A percentile compares a stretch with the other conserved stretches of the same genome.
Evolutionary conservation across 345 rosid genomes (phyloP).

Genomic region (Pugionium cornutum): DNA sequence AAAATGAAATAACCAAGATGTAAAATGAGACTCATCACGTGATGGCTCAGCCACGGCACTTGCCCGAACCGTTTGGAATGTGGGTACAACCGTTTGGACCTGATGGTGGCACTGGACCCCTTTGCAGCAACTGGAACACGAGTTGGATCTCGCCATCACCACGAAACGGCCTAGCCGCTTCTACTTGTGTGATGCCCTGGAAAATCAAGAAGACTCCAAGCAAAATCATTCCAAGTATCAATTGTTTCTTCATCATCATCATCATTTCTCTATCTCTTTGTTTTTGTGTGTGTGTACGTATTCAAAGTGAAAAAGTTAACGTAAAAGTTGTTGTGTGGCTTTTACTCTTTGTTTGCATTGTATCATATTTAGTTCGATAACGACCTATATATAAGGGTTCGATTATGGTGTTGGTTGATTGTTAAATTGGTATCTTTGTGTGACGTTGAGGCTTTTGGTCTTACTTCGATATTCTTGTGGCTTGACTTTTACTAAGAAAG

Average conservation of each 20-base stretch:
- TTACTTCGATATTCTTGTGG: slow-evolving; percentile 22
- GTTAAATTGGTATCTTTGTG: neutral
- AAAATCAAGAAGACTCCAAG: slow-evolving; percentile 29
- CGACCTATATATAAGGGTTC: slow-evolving; percentile 29
- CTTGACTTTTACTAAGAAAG: slow-evolving; percentile 41
- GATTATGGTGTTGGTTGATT: slow-evolving; percentile 18
- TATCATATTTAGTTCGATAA: slow-evolving; percentile 9
- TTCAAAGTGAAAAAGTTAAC: neutral
- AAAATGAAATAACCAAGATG: too few relatives aligned
- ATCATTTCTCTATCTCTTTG: neutral
- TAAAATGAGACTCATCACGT: too few relatives aligned
- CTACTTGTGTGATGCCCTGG: slow-evolving; percentile 27
- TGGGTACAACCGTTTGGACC: slow-evolving; percentile 34
- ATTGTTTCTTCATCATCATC: slow-evolving; percentile 35
- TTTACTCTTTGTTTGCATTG: slow-evolving; percentile 30
- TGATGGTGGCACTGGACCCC: slow-evolving; percentile 9
- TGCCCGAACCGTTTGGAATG: slow-evolving; percentile 24
- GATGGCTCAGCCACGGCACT: slow-evolving; percentile 22
- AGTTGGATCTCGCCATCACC: slow-evolving; percentile 22
- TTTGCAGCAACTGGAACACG: slow-evolving; percentile 38
- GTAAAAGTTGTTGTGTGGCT: slow-evolving; percentile 27
- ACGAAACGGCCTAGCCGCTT: slow-evolving; percentile 37
- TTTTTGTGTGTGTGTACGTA: too few relatives aligned
- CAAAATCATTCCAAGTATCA: slow-evolving; percentile 27
- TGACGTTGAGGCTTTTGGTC: slow-evolving; percentile 28